Base-by-base conservation (phyloP, 2,329 filamentous ascomycete species). In the Sporothrix inflata region DNA sequence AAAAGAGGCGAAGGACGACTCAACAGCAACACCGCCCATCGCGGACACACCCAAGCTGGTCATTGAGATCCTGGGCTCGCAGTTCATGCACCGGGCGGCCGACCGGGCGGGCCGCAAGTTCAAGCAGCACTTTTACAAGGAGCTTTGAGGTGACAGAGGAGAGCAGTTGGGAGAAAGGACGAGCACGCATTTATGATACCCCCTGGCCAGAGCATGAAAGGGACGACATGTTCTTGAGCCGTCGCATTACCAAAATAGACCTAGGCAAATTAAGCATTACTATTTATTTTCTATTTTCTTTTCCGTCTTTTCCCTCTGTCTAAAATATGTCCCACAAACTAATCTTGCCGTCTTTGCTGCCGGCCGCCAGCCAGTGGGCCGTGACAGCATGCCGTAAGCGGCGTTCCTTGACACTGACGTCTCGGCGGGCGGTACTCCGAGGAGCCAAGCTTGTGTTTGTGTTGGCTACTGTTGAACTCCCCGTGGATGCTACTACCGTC, bases 241-340 rank as follows among this genome's bases (percentile, higher is more conserved):
- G 38, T 61, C 55, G 19, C 42, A 53, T 63, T 66, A 3, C 19
- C n/a, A 66, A n/a, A 55, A 30, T n/a, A 19, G 11, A 30, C 27
- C 2, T 21, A 9, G 47, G n/a, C 47, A 7, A 51, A 34, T 27
- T n/a, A 40, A 47, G n/a, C 55, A 24, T 16, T 16, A 21, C 6
- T 45, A 49, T 60, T 40, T 27, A 47, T 61, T 47, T 61, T 34
- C 38, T 27, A 40, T 21, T 63, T 27, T 3, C 11, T n/a, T 55
- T 60, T 14, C n/a, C 14, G 7, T 60, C 24, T 2, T 3, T 9
- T 14, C 5, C 4, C 5, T 45, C 3, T 38, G 3, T 30, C 74
- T 73, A 94, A 80, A 96, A 99, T 73, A 98, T 90, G 83, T 98
- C 93, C 96, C 96, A 99, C 76, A 99, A 83, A 79, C 94, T 97